Conservation (phyloP, 2,329 filamentous ascomycete genomes). For the Passalora sequoiae region DNA sequence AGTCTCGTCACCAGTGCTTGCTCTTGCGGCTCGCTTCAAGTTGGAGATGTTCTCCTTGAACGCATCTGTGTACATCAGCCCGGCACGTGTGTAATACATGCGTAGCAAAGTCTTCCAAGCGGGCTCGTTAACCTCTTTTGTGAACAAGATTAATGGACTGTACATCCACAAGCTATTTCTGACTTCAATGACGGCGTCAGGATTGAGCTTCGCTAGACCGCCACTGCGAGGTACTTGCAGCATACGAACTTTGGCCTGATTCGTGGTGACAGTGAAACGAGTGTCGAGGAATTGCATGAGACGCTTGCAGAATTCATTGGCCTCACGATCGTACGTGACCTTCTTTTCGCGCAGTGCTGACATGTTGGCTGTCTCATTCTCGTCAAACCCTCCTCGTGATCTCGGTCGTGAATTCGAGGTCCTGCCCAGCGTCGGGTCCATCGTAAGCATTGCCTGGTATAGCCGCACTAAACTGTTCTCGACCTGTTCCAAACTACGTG, state of each 20-base stretch:
- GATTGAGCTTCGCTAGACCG: constrained; percentile 55
- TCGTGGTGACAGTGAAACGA: constrained; percentile 71
- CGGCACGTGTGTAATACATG: constrained; percentile 72
- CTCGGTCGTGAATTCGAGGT: constrained; percentile 43
- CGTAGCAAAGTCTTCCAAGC: constrained; percentile 78
- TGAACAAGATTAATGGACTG: constrained; percentile 79
- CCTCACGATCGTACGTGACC: constrained; percentile 76
- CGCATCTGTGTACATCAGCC: constrained; percentile 72
- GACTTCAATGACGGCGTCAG: constrained; percentile 62
- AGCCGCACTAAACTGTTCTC: constrained; percentile 73
- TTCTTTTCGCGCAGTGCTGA: constrained; percentile 91
- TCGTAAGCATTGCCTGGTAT: constrained; percentile 89
- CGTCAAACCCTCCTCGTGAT: constrained; percentile 51
- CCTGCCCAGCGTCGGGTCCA: constrained; percentile 71
- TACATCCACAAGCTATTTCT: constrained; percentile 79
- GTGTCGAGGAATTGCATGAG: constrained; percentile 76
- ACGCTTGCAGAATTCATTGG: constrained; percentile 68
- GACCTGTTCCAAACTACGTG: constrained; percentile 67
- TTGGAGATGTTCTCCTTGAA: constrained; percentile 70
- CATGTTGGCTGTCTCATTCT: constrained; percentile 77
- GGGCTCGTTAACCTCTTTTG: constrained; percentile 72
- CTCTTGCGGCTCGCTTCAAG: constrained; percentile 53
- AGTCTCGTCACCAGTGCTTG: constrained; percentile 30
- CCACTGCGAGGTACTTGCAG: constrained; percentile 33
- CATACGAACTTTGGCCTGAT: constrained; percentile 42